phyloP scores from a whole-genome alignment of 176 grass and related monocot genomes.

The Leersia perrieri region DNA sequence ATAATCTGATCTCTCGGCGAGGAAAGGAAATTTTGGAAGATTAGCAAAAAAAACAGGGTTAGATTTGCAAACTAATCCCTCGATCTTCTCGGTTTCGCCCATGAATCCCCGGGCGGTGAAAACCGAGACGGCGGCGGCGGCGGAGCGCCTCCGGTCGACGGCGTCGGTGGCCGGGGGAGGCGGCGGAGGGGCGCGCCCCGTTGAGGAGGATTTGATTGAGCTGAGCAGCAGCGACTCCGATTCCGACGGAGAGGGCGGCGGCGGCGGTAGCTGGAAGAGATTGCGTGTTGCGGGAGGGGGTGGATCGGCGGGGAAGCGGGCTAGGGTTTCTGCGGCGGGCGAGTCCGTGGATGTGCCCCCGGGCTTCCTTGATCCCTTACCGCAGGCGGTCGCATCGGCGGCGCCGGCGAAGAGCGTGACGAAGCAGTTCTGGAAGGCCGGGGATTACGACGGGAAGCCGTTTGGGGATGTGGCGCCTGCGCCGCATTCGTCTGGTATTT shows the following conservation, averaged over 20 bases:
- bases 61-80: conserved; percentile 16
- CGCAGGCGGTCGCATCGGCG: not conserved
- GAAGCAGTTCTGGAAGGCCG: conserved; percentile 99
- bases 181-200: not conserved
- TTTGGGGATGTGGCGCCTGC: conserved; percentile 1
- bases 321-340: conserved; percentile 33
- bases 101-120: conserved; percentile 52
- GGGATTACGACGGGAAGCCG: conserved; percentile 64
- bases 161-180: not conserved
- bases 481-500: conserved; percentile 41
- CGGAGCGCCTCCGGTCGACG: not conserved
- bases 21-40: not conserved
- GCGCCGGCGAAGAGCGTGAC: conserved; percentile 15
- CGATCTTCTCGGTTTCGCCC: not conserved
- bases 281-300: not conserved
- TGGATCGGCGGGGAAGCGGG: conserved; percentile 16
- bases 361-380: conserved; percentile 77
- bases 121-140: conserved; percentile 27
- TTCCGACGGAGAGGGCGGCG: conserved; percentile 36
- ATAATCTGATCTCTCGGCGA: not conserved
- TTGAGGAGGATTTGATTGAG: conserved; percentile 47
- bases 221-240: conserved; percentile 76
- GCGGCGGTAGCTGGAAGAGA: conserved; percentile 21
- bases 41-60: not conserved
- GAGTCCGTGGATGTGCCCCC: conserved; percentile 42